Evolutionary conservation across 2,329 filamentous ascomycete genomes (phyloP).

Genomic region (Epichloe gansuensis): DNA sequence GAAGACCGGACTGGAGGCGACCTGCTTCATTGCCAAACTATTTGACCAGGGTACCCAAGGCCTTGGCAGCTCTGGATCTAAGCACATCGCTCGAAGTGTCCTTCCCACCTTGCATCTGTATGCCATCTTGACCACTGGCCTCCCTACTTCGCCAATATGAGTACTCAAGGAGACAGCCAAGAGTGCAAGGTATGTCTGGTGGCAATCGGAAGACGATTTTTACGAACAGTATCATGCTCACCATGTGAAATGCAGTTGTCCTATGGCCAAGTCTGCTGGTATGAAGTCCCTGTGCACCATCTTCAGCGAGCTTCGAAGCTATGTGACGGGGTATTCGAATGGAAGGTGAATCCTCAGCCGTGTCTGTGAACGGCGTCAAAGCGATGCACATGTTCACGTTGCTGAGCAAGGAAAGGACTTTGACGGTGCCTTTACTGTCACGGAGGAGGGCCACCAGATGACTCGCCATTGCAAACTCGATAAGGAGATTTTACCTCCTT

Average conservation of each 20-base stretch:
- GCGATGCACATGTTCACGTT: slow-evolving; percentile 23
- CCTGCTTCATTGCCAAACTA: slow-evolving; percentile 26
- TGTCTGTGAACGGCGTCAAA: slow-evolving; percentile 14
- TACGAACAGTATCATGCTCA: background rate
- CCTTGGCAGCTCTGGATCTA: slow-evolving; percentile 80
- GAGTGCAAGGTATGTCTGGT: background rate
- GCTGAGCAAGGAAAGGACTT: slow-evolving; percentile 13
- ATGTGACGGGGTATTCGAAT: slow-evolving; percentile 24
- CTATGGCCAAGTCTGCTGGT: slow-evolving; percentile 25
- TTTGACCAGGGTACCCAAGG: slow-evolving; percentile 87
- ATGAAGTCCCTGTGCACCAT: slow-evolving; percentile 26
- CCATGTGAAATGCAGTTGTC: background rate
- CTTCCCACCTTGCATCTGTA: background rate
- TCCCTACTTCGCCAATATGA: background rate
- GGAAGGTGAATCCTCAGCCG: slow-evolving; percentile 16
- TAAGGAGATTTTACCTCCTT: slow-evolving; percentile 15
- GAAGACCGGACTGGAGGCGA: too few relatives aligned
- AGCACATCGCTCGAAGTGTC: slow-evolving; percentile 85
- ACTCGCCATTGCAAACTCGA: slow-evolving; percentile 14
- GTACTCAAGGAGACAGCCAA: background rate
- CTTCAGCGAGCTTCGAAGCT: slow-evolving; percentile 23
- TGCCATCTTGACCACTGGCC: background rate
- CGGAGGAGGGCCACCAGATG: slow-evolving; percentile 18
- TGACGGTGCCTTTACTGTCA: slow-evolving; percentile 23
- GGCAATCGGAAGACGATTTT: background rate